Base-by-base conservation (phyloP, 441 rosid species). In the Aleurites moluccanus region DNA sequence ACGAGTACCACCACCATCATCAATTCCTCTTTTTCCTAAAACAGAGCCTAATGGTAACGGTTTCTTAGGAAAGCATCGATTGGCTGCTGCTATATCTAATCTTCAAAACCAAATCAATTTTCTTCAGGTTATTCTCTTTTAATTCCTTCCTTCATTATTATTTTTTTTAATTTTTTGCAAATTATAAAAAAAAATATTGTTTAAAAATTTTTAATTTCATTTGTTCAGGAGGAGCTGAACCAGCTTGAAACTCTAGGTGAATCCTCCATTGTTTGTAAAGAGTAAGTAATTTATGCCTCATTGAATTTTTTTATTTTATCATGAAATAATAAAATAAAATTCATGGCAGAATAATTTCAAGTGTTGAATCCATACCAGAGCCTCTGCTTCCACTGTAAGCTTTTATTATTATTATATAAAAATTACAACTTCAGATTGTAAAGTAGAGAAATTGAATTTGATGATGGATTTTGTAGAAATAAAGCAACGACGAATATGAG, bases 331-430 rank as follows among this genome's bases (percentile, higher is more conserved):
- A n/a, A n/a, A n/a, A n/a, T 62, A 20, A 10, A 4, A 0, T 35
- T 35, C 7, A 0, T 27, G 42, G 73, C 78, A 79, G 80, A 57
- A 49, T 82, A 11, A 21, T 74, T 3, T 18, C 74, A 52, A 73
- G 72, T 7, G 85, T 79, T 49, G 80, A 74, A 25, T 76, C 80
- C 10, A 30, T 56, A 57, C 80, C 82, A 0, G 82, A 79, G 67
- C 85, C 85, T 1, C 72, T 82, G 38, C 78, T 82, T 65, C 82
- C 82, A 14, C 25, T 69, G 84, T 78, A 75, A 74, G 77, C 23
- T 50, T 50, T 14, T 16, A 38, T 38, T 38, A 30, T 1, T 21
- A 2, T 55, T 21, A 2, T 38, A 6, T 35, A 5, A 6, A 6
- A 1, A 23, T 35, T 35, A 10, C 13, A 13, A 45, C 18, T 52